Evolutionary conservation across 1,139 yeast genomes (phyloP), one percentile per base, ranked within the genome.

Genomic region (Debaryomycetaceae sp.): DNA sequence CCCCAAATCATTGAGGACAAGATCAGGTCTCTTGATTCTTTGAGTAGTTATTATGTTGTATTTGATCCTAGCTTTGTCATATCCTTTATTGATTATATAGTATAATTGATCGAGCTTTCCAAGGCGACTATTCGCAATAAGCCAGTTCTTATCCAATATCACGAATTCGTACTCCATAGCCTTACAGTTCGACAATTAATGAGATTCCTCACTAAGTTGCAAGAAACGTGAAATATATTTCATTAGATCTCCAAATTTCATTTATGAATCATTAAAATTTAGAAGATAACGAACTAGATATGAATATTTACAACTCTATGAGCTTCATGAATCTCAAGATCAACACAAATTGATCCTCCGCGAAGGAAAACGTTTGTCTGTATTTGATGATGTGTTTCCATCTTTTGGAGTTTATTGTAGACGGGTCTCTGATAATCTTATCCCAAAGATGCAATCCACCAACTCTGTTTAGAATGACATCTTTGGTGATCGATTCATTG

Each of bases 391-490:
- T 60, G 48, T 72, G 78, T 49, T 73, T 73, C 78, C 78, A 73
- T 51, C 78, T 61, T 50, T 72, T 72, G 42, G 72, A 61, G 49
- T 71, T 72, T 58, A 72, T 70, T 6, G 65, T 56, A 30, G 64
- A 58, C 22, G 60, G 55, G 46, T 67, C 68, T 45, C 70, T 63
- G 42, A 62, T 63, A 43, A 72, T 57, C 38, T 69, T 63, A 54
- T 72, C 77, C 78, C 78, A 73, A 43, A 73, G 62, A 51, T 71
- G 72, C 48, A 56, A 61, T 0, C 78, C 78, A n/a, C 78, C 78
- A 31, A 72, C 57, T 34, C 58, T 54, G 8, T 57, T 56, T 45
- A 58, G 58, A 23, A 70, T 55, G 20, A 50, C 48, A 8, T 27
- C 11, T 27, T 27, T 27, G 31, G 31, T 27, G 31, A 27, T 11